Percentiles rank a stretch among this genome's conserved stretches.
phyloP scores from a whole-genome alignment of 257 asterid genomes.

The Forsythia viridissima region DNA sequence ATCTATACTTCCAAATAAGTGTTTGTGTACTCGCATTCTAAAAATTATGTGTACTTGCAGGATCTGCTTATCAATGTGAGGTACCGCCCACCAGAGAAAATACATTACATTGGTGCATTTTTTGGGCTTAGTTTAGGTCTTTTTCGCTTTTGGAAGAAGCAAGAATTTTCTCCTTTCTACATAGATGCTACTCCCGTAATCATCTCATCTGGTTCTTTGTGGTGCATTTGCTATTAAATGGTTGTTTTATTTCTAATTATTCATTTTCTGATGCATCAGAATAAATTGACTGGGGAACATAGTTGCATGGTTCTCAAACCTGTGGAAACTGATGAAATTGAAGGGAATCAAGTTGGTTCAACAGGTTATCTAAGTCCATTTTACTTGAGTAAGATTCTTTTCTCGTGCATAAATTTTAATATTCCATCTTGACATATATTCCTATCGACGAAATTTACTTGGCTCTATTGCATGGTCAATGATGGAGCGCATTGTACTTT shows the following conservation, averaged over 20 bases:
- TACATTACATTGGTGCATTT: conserved; percentile 5
- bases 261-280: neutral
- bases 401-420: neutral
- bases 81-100: neutral
- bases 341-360: neutral
- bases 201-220: neutral
- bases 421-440: neutral
- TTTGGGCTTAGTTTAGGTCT: neutral
- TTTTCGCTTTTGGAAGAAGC: conserved; percentile 3
- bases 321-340: neutral
- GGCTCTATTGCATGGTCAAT: neutral
- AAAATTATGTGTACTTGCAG: neutral
- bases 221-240: neutral
- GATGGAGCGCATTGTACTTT: neutral
- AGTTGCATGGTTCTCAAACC: conserved; percentile 12
- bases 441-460: too few species aligned
- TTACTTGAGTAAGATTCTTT: neutral
- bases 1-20: too few species aligned
- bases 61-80: conserved; percentile 1
- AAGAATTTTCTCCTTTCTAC: conserved; percentile 6
- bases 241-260: neutral
- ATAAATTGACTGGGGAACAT: conserved; percentile 5
- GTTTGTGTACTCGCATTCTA: neutral
- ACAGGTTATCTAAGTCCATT: neutral
- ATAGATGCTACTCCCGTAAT: neutral